Evolutionary conservation across 2,329 filamentous ascomycete species (phyloP).

Genomic region (Colletotrichum shisoi): DNA sequence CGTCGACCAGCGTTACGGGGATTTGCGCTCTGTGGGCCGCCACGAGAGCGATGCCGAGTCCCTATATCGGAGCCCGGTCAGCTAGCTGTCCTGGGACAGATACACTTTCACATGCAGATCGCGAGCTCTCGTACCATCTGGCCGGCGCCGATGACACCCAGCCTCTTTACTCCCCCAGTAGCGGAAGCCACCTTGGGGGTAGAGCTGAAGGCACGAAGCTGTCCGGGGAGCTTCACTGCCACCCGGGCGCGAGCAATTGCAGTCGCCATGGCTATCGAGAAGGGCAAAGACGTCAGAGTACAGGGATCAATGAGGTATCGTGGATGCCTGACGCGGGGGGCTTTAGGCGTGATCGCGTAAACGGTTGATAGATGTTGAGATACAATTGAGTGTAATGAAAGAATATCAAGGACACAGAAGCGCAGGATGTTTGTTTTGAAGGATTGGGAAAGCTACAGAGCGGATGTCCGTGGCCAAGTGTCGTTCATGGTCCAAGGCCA

Average conservation of each 20-base stretch:
- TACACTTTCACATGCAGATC: constrained; percentile 49
- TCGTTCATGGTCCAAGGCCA: constrained; percentile 27
- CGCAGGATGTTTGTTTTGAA: constrained; percentile 13
- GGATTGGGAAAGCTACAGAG: constrained; percentile 8
- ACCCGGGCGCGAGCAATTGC: constrained; percentile 35
- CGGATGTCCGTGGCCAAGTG: constrained; percentile 27
- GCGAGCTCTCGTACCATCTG: constrained; percentile 77
- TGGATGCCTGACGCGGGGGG: background rate
- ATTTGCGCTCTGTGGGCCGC: constrained; percentile 85
- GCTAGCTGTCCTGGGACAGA: constrained; percentile 27
- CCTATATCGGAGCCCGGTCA: constrained; percentile 61
- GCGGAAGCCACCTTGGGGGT: constrained; percentile 67
- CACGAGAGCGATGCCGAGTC: constrained; percentile 93
- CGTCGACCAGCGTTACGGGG: constrained; percentile 86
- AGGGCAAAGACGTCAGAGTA: constrained; percentile 25
- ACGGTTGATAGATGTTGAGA: background rate
- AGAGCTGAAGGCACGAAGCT: constrained; percentile 72
- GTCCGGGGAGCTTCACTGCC: constrained; percentile 46
- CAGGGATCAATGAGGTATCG: constrained; percentile 25
- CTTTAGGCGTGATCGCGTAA: background rate
- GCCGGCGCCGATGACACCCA: constrained; percentile 92
- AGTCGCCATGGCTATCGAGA: constrained; percentile 32
- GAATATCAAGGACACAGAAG: background rate
- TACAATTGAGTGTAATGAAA: background rate
- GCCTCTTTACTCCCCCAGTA: constrained; percentile 73